Evolutionary conservation across 257 asterid genomes (phyloP), one percentile per base, ranked within the genome.

Genomic region (Solanum lycopersicoides): DNA sequence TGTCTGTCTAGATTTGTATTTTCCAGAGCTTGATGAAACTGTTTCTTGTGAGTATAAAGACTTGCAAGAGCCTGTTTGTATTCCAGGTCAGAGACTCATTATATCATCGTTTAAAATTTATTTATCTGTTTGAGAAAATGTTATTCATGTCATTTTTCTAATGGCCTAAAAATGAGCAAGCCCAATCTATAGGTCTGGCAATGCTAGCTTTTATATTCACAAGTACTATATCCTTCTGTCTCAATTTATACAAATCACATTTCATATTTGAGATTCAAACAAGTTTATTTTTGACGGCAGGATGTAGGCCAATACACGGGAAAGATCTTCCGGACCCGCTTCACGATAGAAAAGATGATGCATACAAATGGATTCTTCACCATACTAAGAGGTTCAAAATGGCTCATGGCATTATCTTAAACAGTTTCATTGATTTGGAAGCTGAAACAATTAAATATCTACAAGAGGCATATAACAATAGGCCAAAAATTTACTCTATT

Each of bases 341-440:
- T 35, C 87, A 90, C 23, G 88, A 90, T 75, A 86, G 91, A 20
- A 35, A 90, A 47, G 39, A 82, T 20, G 83, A 59, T 28, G 86
- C 87, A 0, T 87, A 90, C 69, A 83, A 80, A 86, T 88, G 88
- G 89, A 9, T 20, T 32, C 86, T 90, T 18, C 82, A 88, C 39
- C 87, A 84, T 37, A 69, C 87, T 2, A 84, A 69, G 56, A 77
- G 63, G 39, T 86, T 34, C 39, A 83, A 37, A 75, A 41, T 88
- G 86, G 91, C 91, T 4, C 79, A 76, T 10, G 92, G 89, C 44
- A 71, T 90, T 25, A 59, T 90, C 30, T 83, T 90, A 23, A 90
- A 90, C 56, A 88, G 86, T 34, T 90, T 90, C 82, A 32, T 60
- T 35, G 92, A 76, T 7, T 34, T 86, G 74, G 92, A 88, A 69